Conservation (phyloP, 1,284 basidiomycete genomes). For the Puccinia hordei region DNA sequence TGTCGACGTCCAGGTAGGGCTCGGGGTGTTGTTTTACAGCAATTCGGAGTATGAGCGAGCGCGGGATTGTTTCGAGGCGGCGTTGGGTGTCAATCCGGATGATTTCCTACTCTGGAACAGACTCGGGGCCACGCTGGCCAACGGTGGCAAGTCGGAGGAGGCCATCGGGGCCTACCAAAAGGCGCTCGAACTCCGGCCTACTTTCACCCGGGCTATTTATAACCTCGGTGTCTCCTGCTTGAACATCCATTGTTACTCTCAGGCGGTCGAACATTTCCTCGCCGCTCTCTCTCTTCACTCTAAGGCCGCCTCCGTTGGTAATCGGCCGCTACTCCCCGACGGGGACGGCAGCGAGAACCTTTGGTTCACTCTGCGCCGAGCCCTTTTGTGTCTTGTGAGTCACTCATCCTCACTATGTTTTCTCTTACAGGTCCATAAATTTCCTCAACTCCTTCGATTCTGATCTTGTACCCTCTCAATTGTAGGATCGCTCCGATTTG, state of each 20-base stretch:
- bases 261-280: conserved; percentile 95
- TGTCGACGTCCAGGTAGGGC: conserved; percentile 87
- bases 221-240: conserved; percentile 96
- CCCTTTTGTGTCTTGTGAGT: conserved; percentile 69
- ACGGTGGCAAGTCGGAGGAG: conserved; percentile 91
- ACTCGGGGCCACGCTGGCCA: conserved; percentile 90
- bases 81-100: conserved; percentile 75
- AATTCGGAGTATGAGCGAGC: conserved; percentile 75
- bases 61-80: conserved; percentile 86
- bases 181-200: conserved; percentile 88
- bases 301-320: conserved; percentile 56
- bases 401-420: neutral
- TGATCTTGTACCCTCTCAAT: too few relatives aligned
- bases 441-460: neutral
- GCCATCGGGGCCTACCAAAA: conserved; percentile 91
- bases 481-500: conserved; percentile 62
- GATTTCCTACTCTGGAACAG: conserved; percentile 98
- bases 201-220: conserved; percentile 95
- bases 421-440: neutral
- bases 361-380: conserved; percentile 87
- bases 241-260: conserved; percentile 91
- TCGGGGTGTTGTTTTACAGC: conserved; percentile 92
- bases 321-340: conserved; percentile 60
- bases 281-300: conserved; percentile 81
- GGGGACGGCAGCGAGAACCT: conserved; percentile 74